Conservation (phyloP, 495 filamentous ascomycete species). For the Chaetomium cochliodes region DNA sequence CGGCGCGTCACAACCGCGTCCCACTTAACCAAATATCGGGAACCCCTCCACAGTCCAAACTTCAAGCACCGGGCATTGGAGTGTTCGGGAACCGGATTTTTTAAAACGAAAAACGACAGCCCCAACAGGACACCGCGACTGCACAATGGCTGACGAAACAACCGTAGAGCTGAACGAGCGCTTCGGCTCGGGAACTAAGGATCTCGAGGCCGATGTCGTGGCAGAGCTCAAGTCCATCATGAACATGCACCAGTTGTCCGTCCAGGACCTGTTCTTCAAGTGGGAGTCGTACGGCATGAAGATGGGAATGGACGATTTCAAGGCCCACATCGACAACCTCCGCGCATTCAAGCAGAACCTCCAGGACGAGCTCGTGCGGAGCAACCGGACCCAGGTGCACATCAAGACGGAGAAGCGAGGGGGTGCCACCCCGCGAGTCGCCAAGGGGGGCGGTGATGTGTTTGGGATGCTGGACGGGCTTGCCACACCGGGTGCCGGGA, state of each 20-base stretch:
- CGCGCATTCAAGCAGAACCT: slow-evolving; percentile 80
- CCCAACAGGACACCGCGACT: background rate
- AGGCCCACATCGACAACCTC: slow-evolving; percentile 64
- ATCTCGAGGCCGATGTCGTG: slow-evolving; percentile 67
- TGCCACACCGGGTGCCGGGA: slow-evolving; percentile 59
- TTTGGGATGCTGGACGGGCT: slow-evolving; percentile 87
- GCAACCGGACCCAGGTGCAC: slow-evolving; percentile 51
- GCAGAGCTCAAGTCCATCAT: slow-evolving; percentile 80
- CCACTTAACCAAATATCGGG: slow-evolving; percentile 1
- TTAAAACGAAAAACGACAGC: slow-evolving; percentile 34
- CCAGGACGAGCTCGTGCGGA: slow-evolving; percentile 76
- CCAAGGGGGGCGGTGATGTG: slow-evolving; percentile 58
- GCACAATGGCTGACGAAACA: slow-evolving; percentile 52
- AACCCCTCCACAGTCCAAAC: slow-evolving; percentile 25
- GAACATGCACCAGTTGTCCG: slow-evolving; percentile 69
- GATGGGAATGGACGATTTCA: slow-evolving; percentile 73
- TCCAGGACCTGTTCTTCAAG: slow-evolving; percentile 90
- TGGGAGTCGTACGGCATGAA: slow-evolving; percentile 97
- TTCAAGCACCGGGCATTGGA: background rate
- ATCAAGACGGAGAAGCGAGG: slow-evolving; percentile 61
- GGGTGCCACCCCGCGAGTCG: slow-evolving; percentile 64
- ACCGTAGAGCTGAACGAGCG: slow-evolving; percentile 64
- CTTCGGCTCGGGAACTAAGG: slow-evolving; percentile 56
- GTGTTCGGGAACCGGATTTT: background rate
- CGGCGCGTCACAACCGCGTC: slow-evolving; percentile 18